Conservation (phyloP, 2,329 filamentous ascomycete genomes). For the Aspergillus tamarii region DNA sequence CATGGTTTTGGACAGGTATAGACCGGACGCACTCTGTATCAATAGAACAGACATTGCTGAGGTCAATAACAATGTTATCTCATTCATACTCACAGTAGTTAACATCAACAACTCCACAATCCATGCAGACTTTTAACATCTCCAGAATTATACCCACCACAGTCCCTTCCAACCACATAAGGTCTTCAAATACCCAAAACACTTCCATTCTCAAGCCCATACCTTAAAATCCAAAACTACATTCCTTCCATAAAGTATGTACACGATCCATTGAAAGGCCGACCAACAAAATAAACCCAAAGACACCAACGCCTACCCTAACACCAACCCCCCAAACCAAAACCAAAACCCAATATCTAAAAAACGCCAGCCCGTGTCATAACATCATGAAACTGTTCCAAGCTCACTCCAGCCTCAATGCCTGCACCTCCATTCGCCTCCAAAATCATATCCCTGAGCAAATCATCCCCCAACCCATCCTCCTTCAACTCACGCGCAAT, state of each 20-base stretch:
- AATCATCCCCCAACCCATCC: constrained; percentile 73
- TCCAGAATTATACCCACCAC: too few relatives aligned
- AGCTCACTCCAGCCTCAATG: constrained; percentile 69
- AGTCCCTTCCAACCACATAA: too few relatives aligned
- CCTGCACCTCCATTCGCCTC: constrained; percentile 86
- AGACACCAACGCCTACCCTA: neutral
- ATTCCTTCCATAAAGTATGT: neutral
- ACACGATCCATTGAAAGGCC: neutral
- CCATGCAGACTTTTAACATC: neutral
- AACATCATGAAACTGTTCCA: constrained; percentile 82
- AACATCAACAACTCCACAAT: neutral
- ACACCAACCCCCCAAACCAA: neutral
- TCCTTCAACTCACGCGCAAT: constrained; percentile 83
- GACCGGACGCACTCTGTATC: neutral
- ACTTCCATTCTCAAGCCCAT: neutral
- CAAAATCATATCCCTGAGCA: constrained; percentile 90
- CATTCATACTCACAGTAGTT: neutral
- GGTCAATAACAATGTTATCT: neutral
- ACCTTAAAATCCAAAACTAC: neutral
- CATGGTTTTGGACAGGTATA: neutral
- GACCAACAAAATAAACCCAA: neutral
- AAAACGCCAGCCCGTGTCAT: constrained; percentile 85
- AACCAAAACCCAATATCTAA: constrained; percentile 42
- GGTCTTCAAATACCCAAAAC: too few relatives aligned
- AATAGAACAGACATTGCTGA: neutral